Percentiles rank a stretch among this genome's conserved stretches.
phyloP scores from a whole-genome alignment of 306 rosid genomes.

The Aeschynomene evenia region DNA sequence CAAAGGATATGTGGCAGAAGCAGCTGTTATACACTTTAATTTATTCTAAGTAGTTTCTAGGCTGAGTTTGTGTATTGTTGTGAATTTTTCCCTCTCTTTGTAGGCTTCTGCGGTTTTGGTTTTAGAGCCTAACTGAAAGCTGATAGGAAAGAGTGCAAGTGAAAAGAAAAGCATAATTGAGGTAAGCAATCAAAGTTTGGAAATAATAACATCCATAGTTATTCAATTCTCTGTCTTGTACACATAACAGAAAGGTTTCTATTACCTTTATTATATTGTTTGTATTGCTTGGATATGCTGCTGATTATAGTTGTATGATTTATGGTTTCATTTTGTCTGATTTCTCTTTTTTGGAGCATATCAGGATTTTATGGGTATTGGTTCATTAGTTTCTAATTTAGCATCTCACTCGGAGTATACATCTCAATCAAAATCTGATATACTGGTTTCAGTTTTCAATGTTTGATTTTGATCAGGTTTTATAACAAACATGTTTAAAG shows the following conservation, averaged over 20 bases:
- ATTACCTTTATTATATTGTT: slow-evolving; percentile 25
- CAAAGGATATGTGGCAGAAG: no score
- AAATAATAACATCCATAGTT: no score
- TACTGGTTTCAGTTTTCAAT: slow-evolving; percentile 13
- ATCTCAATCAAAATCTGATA: not conserved
- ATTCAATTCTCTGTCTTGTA: not conserved
- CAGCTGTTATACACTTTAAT: no score
- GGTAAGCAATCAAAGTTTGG: no score
- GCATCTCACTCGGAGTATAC: not conserved
- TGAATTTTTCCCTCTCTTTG: no score
- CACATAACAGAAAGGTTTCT: not conserved
- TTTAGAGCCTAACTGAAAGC: no score
- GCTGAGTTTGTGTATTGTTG: no score
- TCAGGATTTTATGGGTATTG: not conserved
- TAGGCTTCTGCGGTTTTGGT: no score
- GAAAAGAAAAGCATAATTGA: no score
- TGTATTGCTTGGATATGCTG: not conserved
- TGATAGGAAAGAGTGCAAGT: no score
- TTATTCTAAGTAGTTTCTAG: no score
- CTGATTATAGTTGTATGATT: slow-evolving; percentile 12
- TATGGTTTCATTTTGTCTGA: slow-evolving; percentile 5
- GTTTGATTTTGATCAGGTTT: slow-evolving; percentile 35
- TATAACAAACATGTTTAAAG: no score
- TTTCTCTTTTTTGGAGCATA: not conserved
- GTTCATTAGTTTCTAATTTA: slow-evolving; percentile 26